These are phyloP conservation scores for Cicer bijugum DNA, from an alignment of 306 rosid genomes.

Conservation along the genomic window DNA sequence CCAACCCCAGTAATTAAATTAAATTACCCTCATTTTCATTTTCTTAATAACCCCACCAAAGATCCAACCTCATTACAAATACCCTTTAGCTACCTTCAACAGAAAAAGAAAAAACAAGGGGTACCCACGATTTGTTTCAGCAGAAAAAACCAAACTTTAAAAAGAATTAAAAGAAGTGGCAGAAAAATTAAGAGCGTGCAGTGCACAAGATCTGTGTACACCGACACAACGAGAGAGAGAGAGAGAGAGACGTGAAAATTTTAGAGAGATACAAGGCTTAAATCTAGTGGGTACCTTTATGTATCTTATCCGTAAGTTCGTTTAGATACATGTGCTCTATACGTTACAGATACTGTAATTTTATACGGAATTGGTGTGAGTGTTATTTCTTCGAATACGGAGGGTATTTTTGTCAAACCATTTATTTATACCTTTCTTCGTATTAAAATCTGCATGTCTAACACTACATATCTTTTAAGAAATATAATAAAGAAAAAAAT, in stretches of 20 bases:
- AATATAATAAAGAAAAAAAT: too few relatives aligned
- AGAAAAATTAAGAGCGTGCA: slow-evolving; percentile 45
- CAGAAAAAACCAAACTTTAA: slow-evolving; percentile 37
- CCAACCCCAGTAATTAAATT: slow-evolving; percentile 46
- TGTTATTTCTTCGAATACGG: background rate
- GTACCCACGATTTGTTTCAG: slow-evolving; percentile 39
- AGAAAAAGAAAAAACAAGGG: slow-evolving; percentile 16
- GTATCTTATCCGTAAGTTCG: slow-evolving; percentile 54
- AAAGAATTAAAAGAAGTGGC: slow-evolving; percentile 16
- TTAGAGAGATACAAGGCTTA: slow-evolving; percentile 50
- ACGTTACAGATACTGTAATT: slow-evolving; percentile 32
- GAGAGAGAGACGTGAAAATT: slow-evolving; percentile 12
- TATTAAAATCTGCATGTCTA: too few relatives aligned
- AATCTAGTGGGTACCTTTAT: slow-evolving; percentile 62
- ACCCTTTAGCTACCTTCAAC: slow-evolving; percentile 33
- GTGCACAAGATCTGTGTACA: slow-evolving; percentile 71
- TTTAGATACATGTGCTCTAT: slow-evolving; percentile 33
- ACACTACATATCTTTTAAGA: too few relatives aligned
- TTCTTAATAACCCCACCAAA: slow-evolving; percentile 34
- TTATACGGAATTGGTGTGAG: slow-evolving; percentile 39
- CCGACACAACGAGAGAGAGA: slow-evolving; percentile 62
- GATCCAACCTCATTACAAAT: slow-evolving; percentile 39
- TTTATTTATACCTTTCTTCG: too few relatives aligned
- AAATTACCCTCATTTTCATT: slow-evolving; percentile 46
- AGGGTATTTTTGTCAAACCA: slow-evolving; percentile 24